phyloP scores from a whole-genome alignment of 1,284 basidiomycete genomes.

The Schizopora paradoxa region DNA sequence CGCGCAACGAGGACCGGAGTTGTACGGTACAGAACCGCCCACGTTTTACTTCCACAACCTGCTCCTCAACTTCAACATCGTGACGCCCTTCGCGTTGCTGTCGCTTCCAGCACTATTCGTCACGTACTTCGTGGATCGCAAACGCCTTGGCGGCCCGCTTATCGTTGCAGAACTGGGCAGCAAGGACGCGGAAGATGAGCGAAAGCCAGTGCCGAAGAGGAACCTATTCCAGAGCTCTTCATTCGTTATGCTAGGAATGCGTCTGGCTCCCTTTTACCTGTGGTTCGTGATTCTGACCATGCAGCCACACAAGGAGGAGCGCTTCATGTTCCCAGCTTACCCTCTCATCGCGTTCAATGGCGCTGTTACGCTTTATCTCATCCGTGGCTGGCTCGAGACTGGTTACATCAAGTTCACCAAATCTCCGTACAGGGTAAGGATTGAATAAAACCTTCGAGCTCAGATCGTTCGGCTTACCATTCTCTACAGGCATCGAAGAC shows the following conservation, averaged over 20 bases:
- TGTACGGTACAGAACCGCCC: slow-evolving; percentile 91
- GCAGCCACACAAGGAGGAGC: slow-evolving; percentile 96
- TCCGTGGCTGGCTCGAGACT: slow-evolving; percentile 83
- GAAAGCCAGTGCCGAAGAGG: slow-evolving; percentile 46
- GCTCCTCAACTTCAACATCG: slow-evolving; percentile 88
- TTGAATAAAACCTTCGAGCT: slow-evolving; percentile 28
- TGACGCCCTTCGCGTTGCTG: slow-evolving; percentile 74
- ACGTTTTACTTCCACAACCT: slow-evolving; percentile 84
- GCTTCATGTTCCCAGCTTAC: slow-evolving; percentile 96
- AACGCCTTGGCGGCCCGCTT: slow-evolving; percentile 56
- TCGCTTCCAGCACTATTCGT: slow-evolving; percentile 78
- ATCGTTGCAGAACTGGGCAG: slow-evolving; percentile 8
- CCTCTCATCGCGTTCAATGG: slow-evolving; percentile 93
- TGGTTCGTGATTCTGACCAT: slow-evolving; percentile 78
- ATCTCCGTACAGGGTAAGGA: slow-evolving; percentile 86
- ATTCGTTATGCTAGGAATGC: slow-evolving; percentile 67
- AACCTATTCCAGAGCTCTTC: slow-evolving; percentile 65
- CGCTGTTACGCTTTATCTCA: slow-evolving; percentile 76
- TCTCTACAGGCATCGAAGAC: slow-evolving; percentile 65
- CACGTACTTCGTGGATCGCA: slow-evolving; percentile 71
- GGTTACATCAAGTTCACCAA: slow-evolving; percentile 68
- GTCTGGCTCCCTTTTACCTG: slow-evolving; percentile 83
- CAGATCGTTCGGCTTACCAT: slow-evolving; percentile 6
- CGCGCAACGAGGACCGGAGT: slow-evolving; percentile 72
- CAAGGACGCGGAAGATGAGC: no score